Evolutionary conservation across 208 protist species (phyloP), one percentile per base, ranked within the genome.

Genomic region (Leptomonas pyrrhocoris): DNA sequence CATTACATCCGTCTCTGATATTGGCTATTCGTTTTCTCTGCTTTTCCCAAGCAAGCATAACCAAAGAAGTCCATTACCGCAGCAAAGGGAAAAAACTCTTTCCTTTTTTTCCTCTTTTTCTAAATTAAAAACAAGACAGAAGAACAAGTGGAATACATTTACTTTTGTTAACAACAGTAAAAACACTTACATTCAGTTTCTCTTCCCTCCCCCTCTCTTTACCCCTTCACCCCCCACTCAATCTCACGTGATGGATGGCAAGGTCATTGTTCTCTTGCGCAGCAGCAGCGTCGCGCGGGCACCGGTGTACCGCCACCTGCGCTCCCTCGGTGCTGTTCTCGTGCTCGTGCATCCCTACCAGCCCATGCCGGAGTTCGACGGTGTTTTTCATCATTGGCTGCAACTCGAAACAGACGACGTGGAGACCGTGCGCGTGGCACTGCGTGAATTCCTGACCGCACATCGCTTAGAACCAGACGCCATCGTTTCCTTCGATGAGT

Each of bases 401-500:
- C 51, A 62, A 16, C 54, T 69, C 12, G 89, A 92, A 53, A 94
- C 89, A 3, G 25, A 81, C 70, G 77, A 90, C 54, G 74, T 81
- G 34, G 68, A 31, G 2, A 51, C 30, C 15, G 69, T 94, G 21
- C 34, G 63, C 15, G 36, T 28, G 13, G 74, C 74, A 2, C 65
- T 92, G 36, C n/a, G 12, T 2, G 40, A 16, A 4, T 85, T 92
- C 45, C 56, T 89, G 5, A 27, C 36, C 1, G 34, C 31, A 11
- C 68, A 31, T 9, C n/a, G 28, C 13, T 56, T 90, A 2, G 30
- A 9, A 2, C 55, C 84, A 0, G 81, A 89, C n/a, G 90, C 86
- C 2, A 74, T 92, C n/a, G 69, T 95, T 1, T 90, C 88, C 2
- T 93, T 93, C 66, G 90, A 95, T 61, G 90, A 95, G 80, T 95